Percentiles rank a stretch among this genome's conserved stretches.
phyloP scores from a whole-genome alignment of 202 grass and related monocot genomes.

The Eragrostis tef region DNA sequence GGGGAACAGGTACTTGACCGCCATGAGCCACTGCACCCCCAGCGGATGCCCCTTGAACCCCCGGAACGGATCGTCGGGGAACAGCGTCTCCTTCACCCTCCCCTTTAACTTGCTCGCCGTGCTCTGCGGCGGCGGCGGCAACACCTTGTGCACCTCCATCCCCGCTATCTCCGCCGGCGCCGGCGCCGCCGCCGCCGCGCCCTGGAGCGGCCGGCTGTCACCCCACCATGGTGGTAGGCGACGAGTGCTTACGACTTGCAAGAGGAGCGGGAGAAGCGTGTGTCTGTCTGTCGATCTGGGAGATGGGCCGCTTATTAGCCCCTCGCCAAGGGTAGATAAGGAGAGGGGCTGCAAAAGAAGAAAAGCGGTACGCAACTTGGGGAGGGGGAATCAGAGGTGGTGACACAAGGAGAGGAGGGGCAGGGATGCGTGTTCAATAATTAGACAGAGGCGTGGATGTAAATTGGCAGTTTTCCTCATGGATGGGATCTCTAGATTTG shows the following conservation, averaged over 20 bases:
- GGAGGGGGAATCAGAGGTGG: constrained; percentile 39
- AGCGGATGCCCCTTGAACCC: constrained; percentile 70
- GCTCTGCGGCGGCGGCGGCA: constrained; percentile 57
- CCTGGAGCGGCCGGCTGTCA: constrained; percentile 1
- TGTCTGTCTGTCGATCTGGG: background rate
- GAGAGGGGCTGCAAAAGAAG: constrained; percentile 33
- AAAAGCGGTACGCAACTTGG: constrained; percentile 52
- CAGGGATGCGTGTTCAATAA: constrained; percentile 40
- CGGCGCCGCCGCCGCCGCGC: background rate
- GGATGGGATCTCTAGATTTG: constrained; percentile 48
- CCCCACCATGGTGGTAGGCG: constrained; percentile 48
- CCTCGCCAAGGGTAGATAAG: constrained; percentile 9
- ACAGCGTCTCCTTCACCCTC: constrained; percentile 96
- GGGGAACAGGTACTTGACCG: constrained; percentile 79
- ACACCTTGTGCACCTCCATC: constrained; percentile 72
- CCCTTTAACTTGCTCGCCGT: constrained; percentile 75
- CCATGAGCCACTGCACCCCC: constrained; percentile 58
- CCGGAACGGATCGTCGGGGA: constrained; percentile 91
- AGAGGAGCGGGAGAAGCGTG: background rate
- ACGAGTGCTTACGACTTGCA: background rate
- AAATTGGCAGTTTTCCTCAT: constrained; percentile 34
- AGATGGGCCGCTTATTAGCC: constrained; percentile 9
- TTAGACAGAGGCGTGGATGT: background rate
- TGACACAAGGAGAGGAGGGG: background rate
- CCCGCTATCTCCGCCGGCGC: constrained; percentile 13